Percentiles rank a stretch among this genome's conserved stretches.
phyloP scores from a whole-genome alignment of 768 basidiomycete species.

The Lactifluus volemus region DNA sequence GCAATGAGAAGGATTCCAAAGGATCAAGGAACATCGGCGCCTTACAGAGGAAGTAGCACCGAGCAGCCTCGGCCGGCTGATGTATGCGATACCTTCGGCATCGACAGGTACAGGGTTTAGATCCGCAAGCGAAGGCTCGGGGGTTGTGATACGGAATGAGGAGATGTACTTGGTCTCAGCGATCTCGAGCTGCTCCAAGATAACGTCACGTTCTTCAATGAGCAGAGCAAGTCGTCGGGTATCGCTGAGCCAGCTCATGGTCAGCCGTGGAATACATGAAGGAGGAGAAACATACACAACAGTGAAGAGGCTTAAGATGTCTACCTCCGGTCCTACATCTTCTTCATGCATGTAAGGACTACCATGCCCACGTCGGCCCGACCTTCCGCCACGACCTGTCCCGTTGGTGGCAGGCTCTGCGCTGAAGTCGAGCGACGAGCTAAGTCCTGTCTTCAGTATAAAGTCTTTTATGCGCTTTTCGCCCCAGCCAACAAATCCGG shows the following conservation, averaged over 20 bases:
- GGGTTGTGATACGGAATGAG: constrained; percentile 65
- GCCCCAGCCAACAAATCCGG: constrained; percentile 63
- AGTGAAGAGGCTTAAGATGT: constrained; percentile 65
- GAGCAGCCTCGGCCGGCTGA: constrained; percentile 61
- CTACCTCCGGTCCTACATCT: constrained; percentile 44
- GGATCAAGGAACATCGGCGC: neutral
- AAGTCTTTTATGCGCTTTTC: constrained; percentile 67
- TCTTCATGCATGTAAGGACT: constrained; percentile 22
- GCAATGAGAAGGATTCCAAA: neutral
- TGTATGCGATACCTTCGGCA: constrained; percentile 43
- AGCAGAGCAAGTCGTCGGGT: constrained; percentile 57
- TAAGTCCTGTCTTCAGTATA: constrained; percentile 56
- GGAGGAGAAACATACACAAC: constrained; percentile 44
- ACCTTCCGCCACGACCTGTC: neutral
- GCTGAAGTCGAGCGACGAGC: constrained; percentile 41
- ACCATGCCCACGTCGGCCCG: neutral
- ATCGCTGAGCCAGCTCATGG: constrained; percentile 38
- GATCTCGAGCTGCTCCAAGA: constrained; percentile 72
- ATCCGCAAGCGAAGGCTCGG: constrained; percentile 62
- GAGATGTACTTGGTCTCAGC: constrained; percentile 72
- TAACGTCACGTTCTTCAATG: constrained; percentile 66
- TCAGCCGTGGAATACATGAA: neutral
- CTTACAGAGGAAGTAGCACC: constrained; percentile 22
- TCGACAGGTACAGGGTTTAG: constrained; percentile 30
- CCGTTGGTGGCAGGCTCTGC: constrained; percentile 22